A percentile compares a stretch with the other conserved stretches of the same genome.
Conservation (phyloP, 2,329 filamentous ascomycete species). For the Ceratocystis colombiana region DNA sequence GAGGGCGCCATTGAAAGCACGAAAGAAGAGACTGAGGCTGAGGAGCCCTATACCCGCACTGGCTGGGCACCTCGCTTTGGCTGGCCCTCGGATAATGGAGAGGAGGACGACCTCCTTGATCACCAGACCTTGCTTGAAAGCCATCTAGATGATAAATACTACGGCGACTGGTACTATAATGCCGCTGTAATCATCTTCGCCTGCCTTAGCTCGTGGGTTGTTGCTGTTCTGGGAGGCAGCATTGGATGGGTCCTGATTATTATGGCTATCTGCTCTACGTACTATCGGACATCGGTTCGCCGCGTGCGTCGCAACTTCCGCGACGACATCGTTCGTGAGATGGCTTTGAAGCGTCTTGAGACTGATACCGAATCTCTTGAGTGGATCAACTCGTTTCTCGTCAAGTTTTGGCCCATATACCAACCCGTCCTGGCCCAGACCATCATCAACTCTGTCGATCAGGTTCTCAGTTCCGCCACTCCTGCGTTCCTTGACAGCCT, state of each 20-base stretch:
- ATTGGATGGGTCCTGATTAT: constrained; percentile 87
- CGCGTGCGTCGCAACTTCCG: constrained; percentile 91
- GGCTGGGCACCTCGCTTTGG: constrained; percentile 88
- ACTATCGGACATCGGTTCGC: constrained; percentile 91
- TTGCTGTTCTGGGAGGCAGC: constrained; percentile 81
- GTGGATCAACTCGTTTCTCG: constrained; percentile 97
- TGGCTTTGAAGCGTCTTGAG: constrained; percentile 77
- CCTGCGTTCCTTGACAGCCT: constrained; percentile 88
- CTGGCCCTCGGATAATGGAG: constrained; percentile 49
- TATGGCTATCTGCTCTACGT: constrained; percentile 86
- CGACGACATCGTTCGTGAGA: constrained; percentile 82
- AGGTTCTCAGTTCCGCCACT: constrained; percentile 85
- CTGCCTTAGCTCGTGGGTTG: constrained; percentile 79
- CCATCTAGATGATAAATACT: constrained; percentile 78
- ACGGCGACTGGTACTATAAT: constrained; percentile 98
- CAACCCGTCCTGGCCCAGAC: constrained; percentile 86
- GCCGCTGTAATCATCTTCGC: constrained; percentile 88
- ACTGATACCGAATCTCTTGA: constrained; percentile 87
- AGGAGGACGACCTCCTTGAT: constrained; percentile 63
- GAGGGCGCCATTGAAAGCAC: constrained; percentile 52
- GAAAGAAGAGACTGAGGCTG: constrained; percentile 46
- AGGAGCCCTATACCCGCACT: constrained; percentile 42
- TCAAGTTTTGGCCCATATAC: constrained; percentile 99
- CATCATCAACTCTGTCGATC: constrained; percentile 87
- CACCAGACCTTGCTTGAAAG: constrained; percentile 81